Evolutionary conservation across 345 rosid genomes (phyloP).

Genomic region (Syzygium oleosum): DNA sequence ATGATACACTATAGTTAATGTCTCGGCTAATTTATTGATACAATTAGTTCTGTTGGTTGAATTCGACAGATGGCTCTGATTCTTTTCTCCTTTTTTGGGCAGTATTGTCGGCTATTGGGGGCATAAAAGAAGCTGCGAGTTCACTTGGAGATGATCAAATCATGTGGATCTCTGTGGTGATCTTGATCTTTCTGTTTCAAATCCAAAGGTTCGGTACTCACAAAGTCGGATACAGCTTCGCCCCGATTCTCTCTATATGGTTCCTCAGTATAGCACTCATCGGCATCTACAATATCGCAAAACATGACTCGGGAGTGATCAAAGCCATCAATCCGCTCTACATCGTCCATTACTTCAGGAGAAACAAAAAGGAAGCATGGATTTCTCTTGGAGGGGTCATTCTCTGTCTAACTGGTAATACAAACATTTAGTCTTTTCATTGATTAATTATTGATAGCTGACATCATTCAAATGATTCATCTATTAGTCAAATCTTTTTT

Average conservation of each 20-base stretch:
- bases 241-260: no score
- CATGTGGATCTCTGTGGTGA: constrained; percentile 23
- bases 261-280: no score
- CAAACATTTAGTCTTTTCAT: neutral
- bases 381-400: constrained; percentile 14
- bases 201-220: constrained; percentile 19
- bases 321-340: no score
- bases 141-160: neutral
- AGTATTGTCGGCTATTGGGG: constrained; percentile 21
- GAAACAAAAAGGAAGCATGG: constrained; percentile 10
- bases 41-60: neutral
- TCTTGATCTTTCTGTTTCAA: constrained; percentile 13
- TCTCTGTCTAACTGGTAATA: constrained; percentile 11
- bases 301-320: no score
- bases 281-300: no score
- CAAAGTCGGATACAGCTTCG: no score
- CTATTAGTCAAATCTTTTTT: neutral
- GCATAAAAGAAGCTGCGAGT: constrained; percentile 7
- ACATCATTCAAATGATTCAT: neutral
- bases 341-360: no score
- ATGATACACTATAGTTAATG: no score
- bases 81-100: neutral
- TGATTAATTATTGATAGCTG: neutral
- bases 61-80: neutral
- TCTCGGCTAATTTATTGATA: no score